Percentiles rank a stretch among this genome's conserved stretches.
These are phyloP conservation scores for Eudorina sp. DNA, from an alignment of 139 green algal species.

Conservation along the genomic window DNA sequence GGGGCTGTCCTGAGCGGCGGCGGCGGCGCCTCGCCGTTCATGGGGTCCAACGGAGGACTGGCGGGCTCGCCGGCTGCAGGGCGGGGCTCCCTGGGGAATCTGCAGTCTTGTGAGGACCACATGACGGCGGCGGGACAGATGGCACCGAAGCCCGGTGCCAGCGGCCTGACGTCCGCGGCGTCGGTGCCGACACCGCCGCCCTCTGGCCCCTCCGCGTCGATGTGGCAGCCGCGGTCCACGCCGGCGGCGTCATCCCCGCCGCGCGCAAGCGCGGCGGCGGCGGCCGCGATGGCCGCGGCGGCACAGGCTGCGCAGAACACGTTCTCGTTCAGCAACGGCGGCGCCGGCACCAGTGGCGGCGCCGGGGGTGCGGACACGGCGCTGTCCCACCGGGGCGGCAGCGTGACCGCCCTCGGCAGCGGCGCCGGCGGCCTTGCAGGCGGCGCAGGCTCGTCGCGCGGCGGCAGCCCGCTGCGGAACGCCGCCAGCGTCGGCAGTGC, in stretches of 20 bases:
- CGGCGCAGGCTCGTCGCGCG: neutral
- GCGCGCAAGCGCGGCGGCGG: neutral
- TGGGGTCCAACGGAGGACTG: no score
- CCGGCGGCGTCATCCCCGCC: neutral
- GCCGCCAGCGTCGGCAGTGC: neutral
- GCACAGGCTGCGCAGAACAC: neutral
- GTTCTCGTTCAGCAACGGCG: neutral
- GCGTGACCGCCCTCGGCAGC: neutral
- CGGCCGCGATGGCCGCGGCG: no score
- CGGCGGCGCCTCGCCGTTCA: no score
- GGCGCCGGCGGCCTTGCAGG: neutral
- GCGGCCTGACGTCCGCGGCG: neutral
- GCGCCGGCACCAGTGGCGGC: neutral
- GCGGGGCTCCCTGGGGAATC: no score
- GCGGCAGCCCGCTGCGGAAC: constrained; percentile 5
- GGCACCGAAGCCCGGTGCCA: neutral
- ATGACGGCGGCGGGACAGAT: no score
- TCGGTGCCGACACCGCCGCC: neutral
- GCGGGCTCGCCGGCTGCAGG: no score
- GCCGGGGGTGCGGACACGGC: neutral
- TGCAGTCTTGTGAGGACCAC: no score
- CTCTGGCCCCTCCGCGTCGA: neutral
- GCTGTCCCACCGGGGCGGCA: neutral
- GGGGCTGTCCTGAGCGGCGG: no score
- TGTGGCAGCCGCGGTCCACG: neutral